Evolutionary conservation across 2,329 filamentous ascomycete genomes (phyloP).

Genomic region (Alternaria brassicae): DNA sequence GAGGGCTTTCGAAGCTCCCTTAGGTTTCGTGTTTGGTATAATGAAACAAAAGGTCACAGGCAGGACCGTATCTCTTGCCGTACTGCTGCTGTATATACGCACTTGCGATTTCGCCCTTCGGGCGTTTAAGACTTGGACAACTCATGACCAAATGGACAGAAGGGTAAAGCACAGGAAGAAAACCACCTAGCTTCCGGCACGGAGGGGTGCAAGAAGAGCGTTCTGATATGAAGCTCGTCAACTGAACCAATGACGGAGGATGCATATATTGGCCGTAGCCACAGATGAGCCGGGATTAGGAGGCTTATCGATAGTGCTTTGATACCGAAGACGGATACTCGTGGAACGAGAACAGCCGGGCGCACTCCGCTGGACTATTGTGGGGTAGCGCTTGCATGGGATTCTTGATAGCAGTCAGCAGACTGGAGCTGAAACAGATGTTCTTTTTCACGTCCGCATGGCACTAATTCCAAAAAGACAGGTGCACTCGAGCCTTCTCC

Average conservation of each 20-base stretch:
- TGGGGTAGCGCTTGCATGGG: conserved; percentile 21
- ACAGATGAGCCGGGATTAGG: conserved; percentile 21
- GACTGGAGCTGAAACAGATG: conserved; percentile 5
- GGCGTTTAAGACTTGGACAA: conserved; percentile 2
- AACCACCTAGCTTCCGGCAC: conserved; percentile 20
- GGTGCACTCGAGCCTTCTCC: neutral
- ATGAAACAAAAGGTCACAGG: neutral
- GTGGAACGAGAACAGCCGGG: conserved; percentile 32
- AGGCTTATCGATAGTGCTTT: conserved; percentile 37
- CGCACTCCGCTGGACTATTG: conserved; percentile 8
- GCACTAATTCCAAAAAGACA: neutral
- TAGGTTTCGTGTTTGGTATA: neutral
- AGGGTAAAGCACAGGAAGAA: conserved; percentile 19
- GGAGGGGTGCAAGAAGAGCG: conserved; percentile 20
- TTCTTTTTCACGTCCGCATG: neutral
- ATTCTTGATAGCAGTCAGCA: conserved; percentile 12
- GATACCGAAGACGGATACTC: conserved; percentile 25
- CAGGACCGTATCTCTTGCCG: conserved; percentile 4
- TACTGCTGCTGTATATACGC: conserved; percentile 19
- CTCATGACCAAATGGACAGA: conserved; percentile 14
- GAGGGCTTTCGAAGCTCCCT: neutral
- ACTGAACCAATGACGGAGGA: conserved; percentile 21
- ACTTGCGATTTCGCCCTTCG: neutral
- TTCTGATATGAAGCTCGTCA: conserved; percentile 29
- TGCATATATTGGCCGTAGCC: conserved; percentile 27